Evolutionary conservation across 108 stramenopile genomes (phyloP), one percentile per base, ranked within the genome.

Genomic region (Nitzschia sp.): DNA sequence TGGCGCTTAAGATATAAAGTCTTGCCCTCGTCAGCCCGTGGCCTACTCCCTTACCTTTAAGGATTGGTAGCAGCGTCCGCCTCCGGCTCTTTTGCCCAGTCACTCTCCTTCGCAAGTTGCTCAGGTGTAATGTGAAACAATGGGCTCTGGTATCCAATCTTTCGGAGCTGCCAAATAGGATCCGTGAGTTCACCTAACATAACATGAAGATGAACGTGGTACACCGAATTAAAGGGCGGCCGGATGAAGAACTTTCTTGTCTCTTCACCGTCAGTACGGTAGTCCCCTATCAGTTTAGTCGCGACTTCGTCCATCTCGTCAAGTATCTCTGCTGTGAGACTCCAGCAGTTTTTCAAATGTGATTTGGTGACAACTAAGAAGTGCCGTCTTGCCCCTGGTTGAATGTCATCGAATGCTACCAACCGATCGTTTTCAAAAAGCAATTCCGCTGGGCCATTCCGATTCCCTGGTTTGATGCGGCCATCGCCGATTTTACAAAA

Each of bases 131-230:
- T 42, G 27, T 62, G 61, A 42, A 62, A 62, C 61, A 27, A 62
- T 42, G 36, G 42, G 23, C 61, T 62, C 46, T 62, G 61, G 36
- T 25, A 62, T 42, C 61, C 61, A 62, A 62, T 62, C 25, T 62
- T 62, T 45, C 61, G 35, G 2, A 34, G 42, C 13, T 62, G 18
- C 36, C 61, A 62, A 25, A 45, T 2, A 1, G 42, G 21, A 46
- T 62, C 61, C 2, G 61, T 62, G 21, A 62, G 42, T 21, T 62
- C 61, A 1, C 61, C 61, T 45, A 62, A 45, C 61, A 62, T 62
- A 13, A 62, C 42, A 62, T 62, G 61, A 18, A 62, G 35, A 45
- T 62, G 61, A n/a, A 62, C 61, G 26, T 62, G 61, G 23, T 62
- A 62, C 8, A 62, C 61, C 9, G 61, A 62, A 26, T 62, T 62